Percentiles rank a stretch among this genome's conserved stretches.
These are phyloP conservation scores for Trifolium pratense DNA, from an alignment of 306 rosid species.

Conservation along the genomic window DNA sequence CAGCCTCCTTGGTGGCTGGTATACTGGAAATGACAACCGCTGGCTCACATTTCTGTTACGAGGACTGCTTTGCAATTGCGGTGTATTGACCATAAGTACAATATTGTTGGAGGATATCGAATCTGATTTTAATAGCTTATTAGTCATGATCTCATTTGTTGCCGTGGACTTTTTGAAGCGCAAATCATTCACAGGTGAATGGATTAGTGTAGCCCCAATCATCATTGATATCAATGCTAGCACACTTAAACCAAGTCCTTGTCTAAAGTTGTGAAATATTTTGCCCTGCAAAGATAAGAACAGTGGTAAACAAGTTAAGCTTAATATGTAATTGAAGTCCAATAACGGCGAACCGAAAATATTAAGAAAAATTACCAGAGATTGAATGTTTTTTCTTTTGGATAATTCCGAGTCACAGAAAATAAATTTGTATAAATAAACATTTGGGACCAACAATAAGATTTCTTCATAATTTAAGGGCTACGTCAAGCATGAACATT, in stretches of 20 bases:
- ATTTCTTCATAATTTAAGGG: too few species aligned
- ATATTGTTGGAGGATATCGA: neutral
- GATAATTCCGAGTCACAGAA: too few species aligned
- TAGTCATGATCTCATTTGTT: neutral
- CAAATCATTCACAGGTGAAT: neutral
- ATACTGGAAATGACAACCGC: neutral
- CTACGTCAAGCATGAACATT: too few species aligned
- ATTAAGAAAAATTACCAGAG: too few species aligned
- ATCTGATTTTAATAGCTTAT: neutral
- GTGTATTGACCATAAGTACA: conserved; percentile 1
- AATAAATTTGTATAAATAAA: too few species aligned
- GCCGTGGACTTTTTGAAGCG: neutral
- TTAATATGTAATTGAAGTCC: neutral
- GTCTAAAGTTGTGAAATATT: neutral
- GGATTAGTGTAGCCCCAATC: neutral
- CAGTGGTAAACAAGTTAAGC: neutral
- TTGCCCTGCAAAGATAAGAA: conserved; percentile 16
- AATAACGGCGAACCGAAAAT: neutral
- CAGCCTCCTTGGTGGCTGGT: conserved; percentile 1
- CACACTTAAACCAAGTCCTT: neutral
- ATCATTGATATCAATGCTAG: conserved; percentile 12
- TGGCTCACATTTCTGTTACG: neutral
- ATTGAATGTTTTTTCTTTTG: too few species aligned
- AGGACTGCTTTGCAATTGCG: neutral
- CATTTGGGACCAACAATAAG: too few species aligned